Base-by-base conservation (phyloP, 164 flowering plant genomes). In the Cinnamomum chago region DNA sequence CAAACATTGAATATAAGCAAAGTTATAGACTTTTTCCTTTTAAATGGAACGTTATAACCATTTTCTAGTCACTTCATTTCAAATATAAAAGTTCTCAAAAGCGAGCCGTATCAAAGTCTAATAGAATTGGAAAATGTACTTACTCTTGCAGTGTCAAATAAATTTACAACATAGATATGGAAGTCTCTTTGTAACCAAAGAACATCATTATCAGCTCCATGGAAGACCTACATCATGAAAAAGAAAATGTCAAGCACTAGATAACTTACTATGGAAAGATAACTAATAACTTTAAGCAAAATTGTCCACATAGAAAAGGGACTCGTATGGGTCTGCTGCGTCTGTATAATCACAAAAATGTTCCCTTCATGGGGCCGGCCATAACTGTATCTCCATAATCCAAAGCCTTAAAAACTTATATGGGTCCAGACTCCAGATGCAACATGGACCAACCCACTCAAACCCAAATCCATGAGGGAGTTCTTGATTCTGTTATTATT, bases 141-240 rank as follows among this genome's bases (percentile, higher is more conserved):
- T 58, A 91, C 99, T 93, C 93, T 95, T 62, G 98, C 95, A 50
- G 99, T 95, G 70, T 95, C 98, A 84, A 93, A 95, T 72, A 95
- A 76, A 78, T 95, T 95, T 28, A 95, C 97, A 73, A 95, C 93
- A 80, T 95, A 95, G 35, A 93, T 87, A 76, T 91, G 98, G 80
- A 93, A 95, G 82, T 93, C 99, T 74, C 97, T 87, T 81, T 95
- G 97, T 70, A 95, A 88, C 98, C 99, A 95, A 35, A 91, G 83
- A 74, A 95, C 86, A 83, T 93, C 99, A 81, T 91, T 94, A 83
- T 95, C 98, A 65, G 99, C 95, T 71, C 98, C 98, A 81, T 95
- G 99, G 73, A 95, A 91, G 65, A 95, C 96, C 99, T 95, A 70
- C 75, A 81, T 2, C 70, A 82, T 7, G 71, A 71, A 68, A 65